Evolutionary conservation across 2,329 filamentous ascomycete species (phyloP).

Genomic region (Triangularia verruculosa): DNA sequence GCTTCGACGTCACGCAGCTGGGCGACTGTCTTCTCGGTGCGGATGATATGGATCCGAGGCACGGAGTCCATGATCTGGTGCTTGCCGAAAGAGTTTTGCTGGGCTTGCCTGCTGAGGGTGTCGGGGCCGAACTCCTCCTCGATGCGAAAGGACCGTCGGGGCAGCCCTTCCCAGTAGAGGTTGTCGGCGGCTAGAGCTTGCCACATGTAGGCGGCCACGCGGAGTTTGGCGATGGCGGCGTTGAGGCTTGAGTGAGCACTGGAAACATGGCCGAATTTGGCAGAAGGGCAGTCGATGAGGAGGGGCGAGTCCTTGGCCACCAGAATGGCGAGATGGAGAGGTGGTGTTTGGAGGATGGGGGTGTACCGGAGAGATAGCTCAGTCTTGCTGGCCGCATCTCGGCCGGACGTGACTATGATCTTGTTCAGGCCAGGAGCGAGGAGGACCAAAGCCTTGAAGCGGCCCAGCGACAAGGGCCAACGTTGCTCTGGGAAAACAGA

Average conservation of each 20-base stretch:
- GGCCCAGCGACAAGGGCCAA: conserved; percentile 22
- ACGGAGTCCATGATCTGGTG: conserved; percentile 18
- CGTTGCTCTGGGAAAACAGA: conserved; percentile 19
- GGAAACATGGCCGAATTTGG: conserved; percentile 57
- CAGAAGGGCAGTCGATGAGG: conserved; percentile 64
- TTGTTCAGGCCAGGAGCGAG: conserved; percentile 21
- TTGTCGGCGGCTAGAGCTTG: conserved; percentile 74
- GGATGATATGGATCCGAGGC: conserved; percentile 68
- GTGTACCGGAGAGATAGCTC: conserved; percentile 45
- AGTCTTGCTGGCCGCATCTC: neutral
- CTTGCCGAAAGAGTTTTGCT: conserved; percentile 2
- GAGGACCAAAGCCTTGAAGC: conserved; percentile 26
- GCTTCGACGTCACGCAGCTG: conserved; percentile 59
- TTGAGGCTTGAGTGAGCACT: conserved; percentile 49
- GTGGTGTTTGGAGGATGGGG: conserved; percentile 53
- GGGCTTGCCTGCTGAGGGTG: conserved; percentile 49
- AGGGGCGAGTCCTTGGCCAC: conserved; percentile 67
- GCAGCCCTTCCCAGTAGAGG: conserved; percentile 67
- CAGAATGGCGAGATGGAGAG: conserved; percentile 69
- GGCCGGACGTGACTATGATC: conserved; percentile 4
- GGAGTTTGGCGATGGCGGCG: conserved; percentile 65
- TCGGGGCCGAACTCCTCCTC: conserved; percentile 72
- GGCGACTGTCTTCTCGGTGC: conserved; percentile 61
- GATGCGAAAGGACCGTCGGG: conserved; percentile 66
- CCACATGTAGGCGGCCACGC: conserved; percentile 73